Percentiles rank a stretch among this genome's conserved stretches.
These are phyloP conservation scores for Collariella sp. DNA, from an alignment of 495 filamentous ascomycete species.

Conservation along the genomic window DNA sequence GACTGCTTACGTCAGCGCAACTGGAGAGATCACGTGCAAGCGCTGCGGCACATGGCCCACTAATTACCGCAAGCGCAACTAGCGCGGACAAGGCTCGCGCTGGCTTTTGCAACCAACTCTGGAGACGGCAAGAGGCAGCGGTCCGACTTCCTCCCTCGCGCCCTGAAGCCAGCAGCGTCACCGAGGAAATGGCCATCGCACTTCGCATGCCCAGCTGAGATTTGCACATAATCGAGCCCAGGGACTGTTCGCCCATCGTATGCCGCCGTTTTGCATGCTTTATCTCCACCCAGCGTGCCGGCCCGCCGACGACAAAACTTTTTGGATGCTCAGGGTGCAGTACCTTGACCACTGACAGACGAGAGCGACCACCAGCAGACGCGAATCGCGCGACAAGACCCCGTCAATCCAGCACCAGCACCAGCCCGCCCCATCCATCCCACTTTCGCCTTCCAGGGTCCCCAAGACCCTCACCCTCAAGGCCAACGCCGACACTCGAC, in stretches of 20 bases:
- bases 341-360: background rate
- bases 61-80: slow-evolving; percentile 3
- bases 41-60: slow-evolving; percentile 7
- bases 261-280: slow-evolving; percentile 22
- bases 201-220: slow-evolving; percentile 7
- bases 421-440: slow-evolving; percentile 11
- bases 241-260: slow-evolving; percentile 5
- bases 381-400: slow-evolving; percentile 37
- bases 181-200: slow-evolving; percentile 14
- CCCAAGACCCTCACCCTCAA: too few species aligned
- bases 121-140: slow-evolving; percentile 11
- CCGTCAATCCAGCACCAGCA: slow-evolving; percentile 17
- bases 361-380: too few species aligned
- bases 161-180: slow-evolving; percentile 6
- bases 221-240: slow-evolving; percentile 2
- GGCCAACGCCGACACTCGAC: slow-evolving; percentile 8
- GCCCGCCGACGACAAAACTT: slow-evolving; percentile 19
- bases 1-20: background rate
- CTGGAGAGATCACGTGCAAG: slow-evolving; percentile 9
- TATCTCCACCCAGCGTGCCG: slow-evolving; percentile 10
- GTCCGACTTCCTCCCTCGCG: slow-evolving; percentile 13
- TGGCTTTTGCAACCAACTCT: slow-evolving; percentile 20
- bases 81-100: slow-evolving; percentile 6
- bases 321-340: slow-evolving; percentile 22
- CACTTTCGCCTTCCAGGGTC: slow-evolving; percentile 9